Percentiles rank a stretch among this genome's conserved stretches.
Conservation (phyloP, 148 eudicot species). For the Camellia japonica region DNA sequence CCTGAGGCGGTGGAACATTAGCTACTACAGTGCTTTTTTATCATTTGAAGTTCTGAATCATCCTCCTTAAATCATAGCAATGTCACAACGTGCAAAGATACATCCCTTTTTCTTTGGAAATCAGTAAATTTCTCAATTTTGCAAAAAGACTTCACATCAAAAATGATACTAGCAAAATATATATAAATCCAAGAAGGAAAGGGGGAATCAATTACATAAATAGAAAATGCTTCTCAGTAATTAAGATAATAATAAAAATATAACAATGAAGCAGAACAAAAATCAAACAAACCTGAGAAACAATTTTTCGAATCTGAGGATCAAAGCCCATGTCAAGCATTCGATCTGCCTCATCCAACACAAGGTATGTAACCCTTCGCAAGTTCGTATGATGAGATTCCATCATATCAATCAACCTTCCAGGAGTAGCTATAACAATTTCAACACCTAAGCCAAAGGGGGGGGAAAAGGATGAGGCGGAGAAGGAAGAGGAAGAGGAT, state of each 20-base stretch:
- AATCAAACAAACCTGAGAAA: conserved; percentile 62
- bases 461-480: background rate
- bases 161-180: background rate
- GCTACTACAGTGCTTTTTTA: background rate
- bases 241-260: background rate
- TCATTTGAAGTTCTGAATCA: background rate
- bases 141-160: background rate
- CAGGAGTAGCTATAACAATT: conserved; percentile 95
- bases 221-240: background rate
- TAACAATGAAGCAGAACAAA: background rate
- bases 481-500: background rate
- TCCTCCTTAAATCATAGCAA: background rate
- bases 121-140: background rate
- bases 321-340: conserved; percentile 99
- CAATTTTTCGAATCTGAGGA: conserved; percentile 94
- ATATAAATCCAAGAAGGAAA: background rate
- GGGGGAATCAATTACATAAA: background rate
- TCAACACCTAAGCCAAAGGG: conserved; percentile 68
- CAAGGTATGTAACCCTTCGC: conserved; percentile 95
- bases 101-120: background rate
- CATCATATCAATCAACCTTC: conserved; percentile 95
- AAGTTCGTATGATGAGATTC: conserved; percentile 90
- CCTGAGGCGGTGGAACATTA: background rate
- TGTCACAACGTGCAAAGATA: background rate
- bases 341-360: conserved; percentile 94